Percentiles rank a stretch among this genome's conserved stretches.
phyloP scores from a whole-genome alignment of 1,284 basidiomycete species.

The Apiotrichum gracile region DNA sequence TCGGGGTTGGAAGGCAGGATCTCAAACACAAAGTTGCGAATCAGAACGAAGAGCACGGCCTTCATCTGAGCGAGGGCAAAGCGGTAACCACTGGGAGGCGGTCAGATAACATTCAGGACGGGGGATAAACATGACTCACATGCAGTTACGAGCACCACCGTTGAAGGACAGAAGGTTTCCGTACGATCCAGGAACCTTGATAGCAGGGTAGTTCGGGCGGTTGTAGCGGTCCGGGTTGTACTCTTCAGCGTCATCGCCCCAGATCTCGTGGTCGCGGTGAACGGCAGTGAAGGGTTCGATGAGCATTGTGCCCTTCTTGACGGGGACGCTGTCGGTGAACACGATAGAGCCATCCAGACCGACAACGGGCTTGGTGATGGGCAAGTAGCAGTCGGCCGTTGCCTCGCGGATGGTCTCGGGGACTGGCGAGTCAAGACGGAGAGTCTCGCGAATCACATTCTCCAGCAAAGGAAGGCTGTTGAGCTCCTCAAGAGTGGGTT shows the following conservation, averaged over 20 bases:
- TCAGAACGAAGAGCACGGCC: conserved; percentile 53
- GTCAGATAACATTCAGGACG: neutral
- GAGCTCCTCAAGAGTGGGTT: conserved; percentile 38
- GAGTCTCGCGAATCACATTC: conserved; percentile 60
- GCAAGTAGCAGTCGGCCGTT: conserved; percentile 58
- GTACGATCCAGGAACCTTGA: conserved; percentile 54
- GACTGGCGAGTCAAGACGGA: conserved; percentile 62
- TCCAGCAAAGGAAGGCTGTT: conserved; percentile 55
- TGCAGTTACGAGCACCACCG: conserved; percentile 57
- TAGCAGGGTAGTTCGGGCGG: neutral
- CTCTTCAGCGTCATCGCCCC: conserved; percentile 59
- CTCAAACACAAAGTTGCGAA: conserved; percentile 55
- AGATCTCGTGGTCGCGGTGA: conserved; percentile 47
- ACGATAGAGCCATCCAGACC: conserved; percentile 40
- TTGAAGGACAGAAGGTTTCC: conserved; percentile 57
- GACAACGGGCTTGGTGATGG: conserved; percentile 50
- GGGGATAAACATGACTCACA: conserved; percentile 30
- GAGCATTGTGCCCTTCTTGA: neutral
- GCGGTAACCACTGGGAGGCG: conserved; percentile 50
- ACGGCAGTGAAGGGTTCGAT: conserved; percentile 13
- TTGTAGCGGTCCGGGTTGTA: conserved; percentile 60
- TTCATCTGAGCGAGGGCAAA: conserved; percentile 62
- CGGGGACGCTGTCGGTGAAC: conserved; percentile 30
- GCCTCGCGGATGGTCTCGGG: conserved; percentile 59
- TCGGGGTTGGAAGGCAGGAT: conserved; percentile 26